Evolutionary conservation across 2,329 filamentous ascomycete species (phyloP), one percentile per base, ranked within the genome.

Genomic region (Claviceps pazoutovae): DNA sequence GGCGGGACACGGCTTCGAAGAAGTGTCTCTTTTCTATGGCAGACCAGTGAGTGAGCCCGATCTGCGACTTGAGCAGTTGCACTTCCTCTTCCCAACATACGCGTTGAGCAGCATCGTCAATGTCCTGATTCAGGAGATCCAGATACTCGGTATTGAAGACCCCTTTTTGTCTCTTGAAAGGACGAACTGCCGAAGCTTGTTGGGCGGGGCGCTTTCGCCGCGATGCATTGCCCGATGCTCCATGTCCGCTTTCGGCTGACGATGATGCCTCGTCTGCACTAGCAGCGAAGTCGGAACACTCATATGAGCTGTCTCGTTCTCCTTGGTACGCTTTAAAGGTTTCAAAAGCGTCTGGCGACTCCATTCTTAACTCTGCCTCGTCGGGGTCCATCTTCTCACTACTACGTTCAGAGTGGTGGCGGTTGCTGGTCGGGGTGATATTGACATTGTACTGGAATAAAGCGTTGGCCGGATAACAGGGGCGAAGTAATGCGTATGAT

Each of bases 1-100:
- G 72, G 0, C 78, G 77, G 1, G 75, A 71, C 3, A 94, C 64
- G 0, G 79, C 75, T 14, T 76, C 71, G 63, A 88, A 95, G 53
- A 95, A 78, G 0, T 71, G 58, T 1, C 75, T 70, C 62, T 95
- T 95, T 61, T 96, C 90, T 1, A 69, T 59, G 0, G 75, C 55
- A 0, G 78, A 82, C 91, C 91, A 97, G 11, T 67, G 58, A 1
- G 82, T 80, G 26, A 80, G 72, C 21, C 88, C 89, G 49, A 89
- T 68, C 59, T 88, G 85, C 74, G 38, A 68, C 49, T 47, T 64
- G 53, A 67, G 59, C 52, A 74, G 61, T 16, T 66, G 54, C 2
- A 61, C 59, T 14, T 60, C 59, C 50, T 65, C 54, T 30, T 58
- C 57, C 11, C 67, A 56, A 14, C 66, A 61, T 53, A 66, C 62